Percentiles rank a stretch among this genome's conserved stretches.
Evolutionary conservation across 2,329 filamentous ascomycete genomes (phyloP).

Genomic region (Nigrograna mackinnonii): DNA sequence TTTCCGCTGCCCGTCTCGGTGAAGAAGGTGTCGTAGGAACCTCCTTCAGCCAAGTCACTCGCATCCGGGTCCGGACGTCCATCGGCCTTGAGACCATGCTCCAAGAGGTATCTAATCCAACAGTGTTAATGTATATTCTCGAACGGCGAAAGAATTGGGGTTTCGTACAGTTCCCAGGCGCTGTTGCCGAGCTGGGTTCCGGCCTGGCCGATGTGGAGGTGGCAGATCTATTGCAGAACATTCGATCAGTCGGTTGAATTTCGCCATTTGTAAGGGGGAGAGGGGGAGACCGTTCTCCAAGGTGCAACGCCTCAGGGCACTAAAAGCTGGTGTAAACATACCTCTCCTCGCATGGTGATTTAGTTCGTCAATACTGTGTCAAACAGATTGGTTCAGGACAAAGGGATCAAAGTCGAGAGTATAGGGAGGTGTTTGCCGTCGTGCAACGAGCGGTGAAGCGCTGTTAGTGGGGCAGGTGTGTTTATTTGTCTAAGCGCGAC

Average conservation of each 20-base stretch:
- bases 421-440: slow-evolving; percentile 1
- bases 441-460: slow-evolving; percentile 10
- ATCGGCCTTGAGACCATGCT: slow-evolving; percentile 70
- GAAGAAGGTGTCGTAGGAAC: slow-evolving; percentile 75
- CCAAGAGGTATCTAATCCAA: slow-evolving; percentile 67
- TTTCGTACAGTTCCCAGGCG: slow-evolving; percentile 74
- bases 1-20: slow-evolving; percentile 73
- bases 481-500: slow-evolving; percentile 6
- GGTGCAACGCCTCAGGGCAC: too few species aligned
- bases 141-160: slow-evolving; percentile 13
- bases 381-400: slow-evolving; percentile 36
- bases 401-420: slow-evolving; percentile 1
- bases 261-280: slow-evolving; percentile 6
- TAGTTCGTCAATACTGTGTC: slow-evolving; percentile 29
- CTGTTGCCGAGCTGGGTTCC: slow-evolving; percentile 75
- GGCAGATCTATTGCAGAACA: slow-evolving; percentile 57
- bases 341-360: slow-evolving; percentile 45
- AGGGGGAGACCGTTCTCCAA: too few species aligned
- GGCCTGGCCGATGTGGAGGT: slow-evolving; percentile 72
- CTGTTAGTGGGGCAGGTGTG: slow-evolving; percentile 7
- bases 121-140: slow-evolving; percentile 20
- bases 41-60: slow-evolving; percentile 62
- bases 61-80: slow-evolving; percentile 66
- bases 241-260: slow-evolving; percentile 6
- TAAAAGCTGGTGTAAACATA: slow-evolving; percentile 26